A percentile compares a stretch with the other conserved stretches of the same genome.
phyloP scores from a whole-genome alignment of 73 alveolate genomes.

The Paramecium sexaurelia region DNA sequence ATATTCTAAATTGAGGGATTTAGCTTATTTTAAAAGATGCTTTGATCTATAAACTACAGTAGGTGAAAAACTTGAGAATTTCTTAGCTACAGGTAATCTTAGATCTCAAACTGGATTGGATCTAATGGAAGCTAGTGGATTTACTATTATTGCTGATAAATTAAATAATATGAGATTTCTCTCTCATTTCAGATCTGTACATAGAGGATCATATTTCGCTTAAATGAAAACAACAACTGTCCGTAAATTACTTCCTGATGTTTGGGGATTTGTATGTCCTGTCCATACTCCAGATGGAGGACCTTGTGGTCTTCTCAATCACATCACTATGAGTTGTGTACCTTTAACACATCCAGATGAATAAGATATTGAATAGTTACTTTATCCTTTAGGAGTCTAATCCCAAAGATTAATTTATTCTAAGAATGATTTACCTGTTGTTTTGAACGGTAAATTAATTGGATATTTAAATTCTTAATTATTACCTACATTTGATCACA shows the following conservation, averaged over 20 bases:
- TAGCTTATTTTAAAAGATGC: conserved; percentile 81
- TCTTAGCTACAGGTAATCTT: conserved; percentile 99
- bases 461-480: conserved; percentile 83
- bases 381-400: conserved; percentile 87
- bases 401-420: conserved; percentile 50
- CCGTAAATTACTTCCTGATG: conserved; percentile 98
- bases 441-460: conserved; percentile 92
- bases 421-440: conserved; percentile 76
- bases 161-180: conserved; percentile 95
- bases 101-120: conserved; percentile 97
- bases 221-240: conserved; percentile 98
- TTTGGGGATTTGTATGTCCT: conserved; percentile 99
- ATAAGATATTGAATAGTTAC: conserved; percentile 73
- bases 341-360: conserved; percentile 85
- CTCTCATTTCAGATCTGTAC: conserved; percentile 98
- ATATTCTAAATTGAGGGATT: conserved; percentile 82
- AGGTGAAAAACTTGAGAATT: conserved; percentile 97
- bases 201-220: conserved; percentile 99
- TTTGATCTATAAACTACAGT: conserved; percentile 88
- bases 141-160: conserved; percentile 98
- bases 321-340: conserved; percentile 86
- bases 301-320: conserved; percentile 99
- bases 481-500: conserved; percentile 40
- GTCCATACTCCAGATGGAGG: conserved; percentile 99
- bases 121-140: conserved; percentile 95